Evolutionary conservation across 768 basidiomycete genomes (phyloP).

Genomic region (Hypholoma sublateritium): DNA sequence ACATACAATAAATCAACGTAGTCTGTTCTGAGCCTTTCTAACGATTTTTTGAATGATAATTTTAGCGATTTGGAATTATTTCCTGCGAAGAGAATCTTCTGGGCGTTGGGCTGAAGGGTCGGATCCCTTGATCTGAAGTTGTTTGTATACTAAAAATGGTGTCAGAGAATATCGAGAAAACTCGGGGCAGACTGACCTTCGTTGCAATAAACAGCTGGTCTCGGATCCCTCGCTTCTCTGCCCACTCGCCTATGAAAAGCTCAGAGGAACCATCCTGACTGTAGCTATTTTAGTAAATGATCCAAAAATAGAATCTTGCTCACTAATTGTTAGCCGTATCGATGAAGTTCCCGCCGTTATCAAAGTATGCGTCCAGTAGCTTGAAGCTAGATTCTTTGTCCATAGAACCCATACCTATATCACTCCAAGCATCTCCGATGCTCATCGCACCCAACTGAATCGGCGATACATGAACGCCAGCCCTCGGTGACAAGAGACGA

Average conservation of each 20-base stretch:
- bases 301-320: conserved; percentile 6
- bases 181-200: conserved; percentile 33
- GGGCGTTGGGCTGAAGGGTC: conserved; percentile 18
- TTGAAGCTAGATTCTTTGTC: conserved; percentile 42
- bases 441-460: conserved; percentile 42
- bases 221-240: conserved; percentile 41
- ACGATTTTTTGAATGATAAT: conserved; percentile 39
- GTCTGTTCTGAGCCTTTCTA: conserved; percentile 44
- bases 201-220: conserved; percentile 50
- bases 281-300: not conserved
- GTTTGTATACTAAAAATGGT: conserved; percentile 26
- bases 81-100: conserved; percentile 43
- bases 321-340: conserved; percentile 49
- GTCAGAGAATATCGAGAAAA: not conserved
- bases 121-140: conserved; percentile 27
- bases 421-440: conserved; percentile 40
- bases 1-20: conserved; percentile 49
- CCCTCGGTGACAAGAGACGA: conserved; percentile 32
- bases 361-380: conserved; percentile 43
- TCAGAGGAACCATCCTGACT: conserved; percentile 61
- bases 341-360: conserved; percentile 50
- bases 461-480: conserved; percentile 42
- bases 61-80: conserved; percentile 41
- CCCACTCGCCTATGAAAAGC: conserved; percentile 53
- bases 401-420: conserved; percentile 35